Evolutionary conservation across 2,329 filamentous ascomycete species (phyloP), one percentile per base, ranked within the genome.

Genomic region (Lasiodiplodia gonubiensis): DNA sequence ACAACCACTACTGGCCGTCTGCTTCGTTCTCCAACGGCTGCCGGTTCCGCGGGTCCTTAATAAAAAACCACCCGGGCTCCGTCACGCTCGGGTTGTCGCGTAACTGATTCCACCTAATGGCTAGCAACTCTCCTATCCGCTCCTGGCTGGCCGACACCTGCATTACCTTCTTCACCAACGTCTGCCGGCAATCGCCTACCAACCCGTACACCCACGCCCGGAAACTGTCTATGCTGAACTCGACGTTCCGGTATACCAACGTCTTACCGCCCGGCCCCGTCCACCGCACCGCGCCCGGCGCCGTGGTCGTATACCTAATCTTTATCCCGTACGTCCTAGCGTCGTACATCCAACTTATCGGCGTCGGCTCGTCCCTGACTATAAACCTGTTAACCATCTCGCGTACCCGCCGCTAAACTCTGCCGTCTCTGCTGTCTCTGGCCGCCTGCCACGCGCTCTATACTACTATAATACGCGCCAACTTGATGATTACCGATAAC

Each of bases 181-280:
- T 49, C 30, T 49, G 60, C 48, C 49, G 21, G 25, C 30, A 46
- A 21, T 59, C 39, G 33, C 54, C 42, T 16, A 51, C 27, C 57
- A 71, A 68, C 21, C 65, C 30, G 39, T 70, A 49, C 12, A 71
- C 54, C 23, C 69, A 64, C 12, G 48, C 49, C 14, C 64, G 53
- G 59, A 70, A 64, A 11, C 68, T 18, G 18, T 64, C 66, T 21
- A 71, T 70, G 23, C 33, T 69, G 55, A 71, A 70, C 66, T 67
- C 30, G 18, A 46, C 37, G 39, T 23, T 10, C 23, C 46, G 30
- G 27, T 68, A 68, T 51, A 66, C 33, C 35, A 68, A 57, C 25
- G 16, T 53, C 21, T 68, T 35, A 4, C 51, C 25, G 7, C 37
- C 30, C 16, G 21, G 27, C 39, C 42, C 14, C 25, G 10, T 30